phyloP scores from a whole-genome alignment of 148 eudicot species.

The Vaccinium darrowii region DNA sequence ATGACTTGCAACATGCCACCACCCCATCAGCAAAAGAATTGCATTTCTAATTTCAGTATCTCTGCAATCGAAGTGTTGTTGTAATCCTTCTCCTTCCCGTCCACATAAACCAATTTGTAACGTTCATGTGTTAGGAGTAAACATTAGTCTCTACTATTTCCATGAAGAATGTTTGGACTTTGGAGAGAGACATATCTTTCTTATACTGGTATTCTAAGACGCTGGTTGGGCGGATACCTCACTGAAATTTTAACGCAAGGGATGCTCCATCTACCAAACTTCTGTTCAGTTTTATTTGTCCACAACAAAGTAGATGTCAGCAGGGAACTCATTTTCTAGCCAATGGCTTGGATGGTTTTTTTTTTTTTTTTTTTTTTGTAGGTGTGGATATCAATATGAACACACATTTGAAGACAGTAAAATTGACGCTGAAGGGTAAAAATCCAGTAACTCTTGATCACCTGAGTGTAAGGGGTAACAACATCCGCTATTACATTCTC shows the following conservation, averaged over 20 bases:
- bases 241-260: background rate
- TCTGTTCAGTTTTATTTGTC: background rate
- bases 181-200: background rate
- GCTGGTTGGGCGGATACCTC: background rate
- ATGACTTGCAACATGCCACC: background rate
- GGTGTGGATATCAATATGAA: conserved; percentile 84
- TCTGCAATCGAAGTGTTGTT: background rate
- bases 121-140: background rate
- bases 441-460: conserved; percentile 71
- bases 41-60: background rate
- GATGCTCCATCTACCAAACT: background rate
- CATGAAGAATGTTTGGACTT: background rate
- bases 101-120: background rate
- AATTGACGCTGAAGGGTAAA: conserved; percentile 64
- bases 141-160: background rate
- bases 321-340: background rate
- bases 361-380: conserved; percentile 21
- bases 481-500: conserved; percentile 71
- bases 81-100: background rate
- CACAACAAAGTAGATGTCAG: background rate
- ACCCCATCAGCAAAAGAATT: background rate
- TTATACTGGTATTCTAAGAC: background rate
- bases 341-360: background rate
- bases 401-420: conserved; percentile 78
- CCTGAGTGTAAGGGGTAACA: conserved; percentile 71